Percentiles rank a stretch among this genome's conserved stretches.
Conservation (phyloP, 2,329 filamentous ascomycete species). For the Blastomyces gilchristii region DNA sequence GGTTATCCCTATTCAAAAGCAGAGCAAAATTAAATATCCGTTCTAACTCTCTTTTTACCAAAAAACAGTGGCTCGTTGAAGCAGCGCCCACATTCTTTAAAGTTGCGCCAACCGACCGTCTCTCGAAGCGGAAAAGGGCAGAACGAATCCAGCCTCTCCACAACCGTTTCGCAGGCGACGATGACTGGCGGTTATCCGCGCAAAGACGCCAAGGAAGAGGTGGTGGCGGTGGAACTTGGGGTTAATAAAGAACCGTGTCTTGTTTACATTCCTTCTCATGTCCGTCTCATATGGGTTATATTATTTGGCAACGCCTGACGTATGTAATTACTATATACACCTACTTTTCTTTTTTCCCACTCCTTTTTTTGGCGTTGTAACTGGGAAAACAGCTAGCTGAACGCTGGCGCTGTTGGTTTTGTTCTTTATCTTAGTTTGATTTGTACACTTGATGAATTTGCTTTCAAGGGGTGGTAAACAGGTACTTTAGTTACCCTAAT, state of each 20-base stretch:
- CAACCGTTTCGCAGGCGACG: constrained; percentile 82
- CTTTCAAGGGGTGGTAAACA: background rate
- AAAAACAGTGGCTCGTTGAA: constrained; percentile 61
- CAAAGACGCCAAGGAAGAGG: constrained; percentile 76
- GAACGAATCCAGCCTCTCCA: constrained; percentile 93
- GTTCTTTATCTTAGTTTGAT: background rate
- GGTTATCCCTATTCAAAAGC: background rate
- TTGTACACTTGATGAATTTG: background rate
- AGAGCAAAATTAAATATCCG: constrained; percentile 2
- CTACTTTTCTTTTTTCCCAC: background rate
- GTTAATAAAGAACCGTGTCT: constrained; percentile 21
- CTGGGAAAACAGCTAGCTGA: background rate
- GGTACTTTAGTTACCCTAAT: background rate
- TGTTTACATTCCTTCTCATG: background rate
- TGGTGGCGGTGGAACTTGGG: constrained; percentile 90
- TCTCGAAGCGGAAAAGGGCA: constrained; percentile 86
- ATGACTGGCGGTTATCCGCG: constrained; percentile 88
- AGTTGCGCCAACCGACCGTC: constrained; percentile 73
- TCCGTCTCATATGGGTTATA: background rate
- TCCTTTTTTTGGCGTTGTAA: background rate
- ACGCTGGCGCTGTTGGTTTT: background rate
- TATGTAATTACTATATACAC: background rate
- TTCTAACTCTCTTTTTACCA: constrained; percentile 5
- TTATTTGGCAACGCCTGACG: background rate
- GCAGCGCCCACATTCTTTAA: constrained; percentile 99